Base-by-base conservation (phyloP, 352 stramenopile genomes). In the Phytophthora hybrid region DNA sequence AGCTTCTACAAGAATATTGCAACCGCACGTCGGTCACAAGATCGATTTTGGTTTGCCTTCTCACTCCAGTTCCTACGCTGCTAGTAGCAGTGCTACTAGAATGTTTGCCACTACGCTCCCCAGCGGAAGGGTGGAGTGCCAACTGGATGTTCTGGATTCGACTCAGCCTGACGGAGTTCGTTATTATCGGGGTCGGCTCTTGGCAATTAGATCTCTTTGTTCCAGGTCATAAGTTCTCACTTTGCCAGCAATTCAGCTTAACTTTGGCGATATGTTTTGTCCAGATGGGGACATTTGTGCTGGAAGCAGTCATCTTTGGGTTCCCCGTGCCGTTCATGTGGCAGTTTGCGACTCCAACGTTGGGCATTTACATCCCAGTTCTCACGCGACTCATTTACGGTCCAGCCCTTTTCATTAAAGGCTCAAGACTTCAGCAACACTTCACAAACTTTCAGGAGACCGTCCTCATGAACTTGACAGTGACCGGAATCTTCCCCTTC, bases 1-100 rank as follows among this genome's bases (percentile, higher is more conserved):
- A 69, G 29, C 37, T 51, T n/a, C 14, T 69, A 5, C 21, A 62
- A 11, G 32, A 62, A 1, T 69, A 69, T 39, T 69, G 62, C 62
- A 69, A 44, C 14, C 61, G 26, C 5, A 69, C 62, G 1, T 62
- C 51, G 3, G 6, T 4, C 1, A 46, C 14, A 19, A 23, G 37
- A 53, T 37, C 32, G 2, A 18, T 53, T 44, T 5, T 55, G 31
- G 62, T 69, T 11, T 62, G 62, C 21, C 5, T 62, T 5, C 7
- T 62, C 10, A 62, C 62, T 32, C 65, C 56, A 14, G 5, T 61
- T 8, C 65, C 65, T 8, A 14, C 56, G 1, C 32, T 72, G 9
- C 6, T 31, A 29, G 16, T 46, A 13, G 32, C 44, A 6, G 47
- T 71, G 11, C 6, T 60, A 1, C 14, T 71, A 47, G 37, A 44